Base-by-base conservation (phyloP, 495 filamentous ascomycete genomes). In the Penicillium paradoxum region DNA sequence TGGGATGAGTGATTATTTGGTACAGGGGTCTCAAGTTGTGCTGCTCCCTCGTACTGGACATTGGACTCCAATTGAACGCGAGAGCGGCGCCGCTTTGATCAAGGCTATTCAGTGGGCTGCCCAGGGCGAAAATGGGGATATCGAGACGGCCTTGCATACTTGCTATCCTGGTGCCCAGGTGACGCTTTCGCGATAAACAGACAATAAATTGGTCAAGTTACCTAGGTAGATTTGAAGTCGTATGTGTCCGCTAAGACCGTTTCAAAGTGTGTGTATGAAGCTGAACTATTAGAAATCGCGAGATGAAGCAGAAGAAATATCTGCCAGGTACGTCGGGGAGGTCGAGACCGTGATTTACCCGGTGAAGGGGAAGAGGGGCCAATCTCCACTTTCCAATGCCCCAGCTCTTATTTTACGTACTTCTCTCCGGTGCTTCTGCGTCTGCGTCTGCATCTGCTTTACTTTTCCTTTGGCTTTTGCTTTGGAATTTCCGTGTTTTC, bases 1-100 rank as follows among this genome's bases (percentile, higher is more conserved):
- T 55, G 74, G 74, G 0, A 73, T 77, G 15, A 52, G 60, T 1
- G 73, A 77, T 51, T 77, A 71, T 48, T 63, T 76, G 3, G 61
- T 64, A 11, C 45, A 50, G 15, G 52, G 61, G 11, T 76, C 73
- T 27, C 74, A 77, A 54, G 59, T 77, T 8, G 48, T 77, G 30
- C 54, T 70, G 53, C 59, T 77, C 14, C 67, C 72, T 0, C 53
- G 57, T 18, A 68, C 70, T 17, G 71, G 66, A 2, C 74, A 77
- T 54, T 75, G 67, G 45, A 76, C 73, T 6, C 72, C 73, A 6
- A 32, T 77, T 41, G 74, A 77, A 59, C 36, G 34, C 4, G 69
- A 74, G 52, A 71, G 73, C 43, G 57, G 63, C 6, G 57, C 54
- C 33, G 72, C 68, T 4, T 49, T 75, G 41, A 56, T 54, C 34